Base-by-base conservation (phyloP, 2,329 filamentous ascomycete genomes). In the Cadophora gregata region DNA sequence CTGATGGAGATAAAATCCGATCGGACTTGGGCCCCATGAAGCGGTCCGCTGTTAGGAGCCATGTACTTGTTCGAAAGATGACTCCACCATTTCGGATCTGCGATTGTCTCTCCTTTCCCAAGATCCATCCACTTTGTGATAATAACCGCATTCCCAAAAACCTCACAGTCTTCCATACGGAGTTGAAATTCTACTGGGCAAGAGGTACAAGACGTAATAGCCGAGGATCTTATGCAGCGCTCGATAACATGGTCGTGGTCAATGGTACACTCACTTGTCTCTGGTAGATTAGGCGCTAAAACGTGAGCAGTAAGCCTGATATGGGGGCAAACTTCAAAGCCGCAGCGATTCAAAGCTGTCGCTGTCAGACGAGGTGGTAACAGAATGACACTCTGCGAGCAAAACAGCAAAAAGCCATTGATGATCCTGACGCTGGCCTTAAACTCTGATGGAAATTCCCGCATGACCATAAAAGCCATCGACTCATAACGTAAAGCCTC, bases 51-150 rank as follows among this genome's bases (percentile, higher is more conserved):
- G 58, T 59, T 61, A 61, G 59, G 45, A 61, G 47, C 47, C 25
- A 53, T 55, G 53, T 66, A 66, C 42, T 51, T 33, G 27, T 67
- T 42, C 58, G 42, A 48, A 59, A 69, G 67, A 67, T 67, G 67
- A 56, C 64, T 67, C 59, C 38, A 63, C 67, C 65, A 69, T 63
- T 60, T 63, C 33, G 67, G 64, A 65, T 69, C 67, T 47, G 66
- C 45, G 42, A 65, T 60, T 31, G 62, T 65, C 42, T 65, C 53
- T 59, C 67, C 67, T 64, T 67, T 65, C 31, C 67, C 67, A 63
- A 69, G 64, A 67, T 69, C 67, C 64, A 67, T 64, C 67, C 65
- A 69, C 48, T 65, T 66, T 31, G 64, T 67, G 62, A 66, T 55
- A 21, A 68, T 59, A 48, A 55, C 50, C 42, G 50, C 62, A 61